Evolutionary conservation across 805 yeast species (phyloP).

Genomic region (Candida silvicultrix): DNA sequence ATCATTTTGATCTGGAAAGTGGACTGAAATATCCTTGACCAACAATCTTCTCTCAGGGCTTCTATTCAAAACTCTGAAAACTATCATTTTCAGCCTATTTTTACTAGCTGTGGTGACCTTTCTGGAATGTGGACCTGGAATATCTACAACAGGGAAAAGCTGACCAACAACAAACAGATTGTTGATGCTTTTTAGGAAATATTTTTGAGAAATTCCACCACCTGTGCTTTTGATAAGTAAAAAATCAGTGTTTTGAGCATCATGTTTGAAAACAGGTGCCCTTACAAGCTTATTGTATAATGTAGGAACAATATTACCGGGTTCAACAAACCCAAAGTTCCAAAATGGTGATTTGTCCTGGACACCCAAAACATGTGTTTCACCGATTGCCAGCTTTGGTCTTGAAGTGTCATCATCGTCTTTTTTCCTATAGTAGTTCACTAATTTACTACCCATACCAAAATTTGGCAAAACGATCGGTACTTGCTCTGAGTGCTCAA

Average conservation of each 20-base stretch:
- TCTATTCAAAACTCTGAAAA: slow-evolving; percentile 76
- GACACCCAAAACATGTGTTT: slow-evolving; percentile 91
- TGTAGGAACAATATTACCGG: slow-evolving; percentile 91
- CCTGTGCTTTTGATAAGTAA: slow-evolving; percentile 75
- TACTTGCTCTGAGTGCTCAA: slow-evolving; percentile 88
- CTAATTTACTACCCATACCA: slow-evolving; percentile 94
- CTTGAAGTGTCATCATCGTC: slow-evolving; percentile 75
- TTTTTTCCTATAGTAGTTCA: slow-evolving; percentile 86
- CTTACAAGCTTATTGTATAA: slow-evolving; percentile 85
- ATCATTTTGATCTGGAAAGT: slow-evolving; percentile 95
- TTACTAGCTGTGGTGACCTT: slow-evolving; percentile 91
- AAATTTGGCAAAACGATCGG: slow-evolving; percentile 80
- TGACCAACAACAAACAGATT: slow-evolving; percentile 87
- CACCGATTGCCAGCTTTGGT: slow-evolving; percentile 87
- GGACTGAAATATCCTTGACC: slow-evolving; percentile 82
- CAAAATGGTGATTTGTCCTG: slow-evolving; percentile 97
- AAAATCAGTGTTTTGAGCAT: slow-evolving; percentile 72
- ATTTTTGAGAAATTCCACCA: slow-evolving; percentile 60
- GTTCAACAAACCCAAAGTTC: slow-evolving; percentile 96
- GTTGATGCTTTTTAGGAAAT: slow-evolving; percentile 61
- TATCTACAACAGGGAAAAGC: slow-evolving; percentile 84
- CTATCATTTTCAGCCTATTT: slow-evolving; percentile 89
- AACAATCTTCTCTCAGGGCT: slow-evolving; percentile 67
- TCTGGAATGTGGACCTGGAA: slow-evolving; percentile 97
- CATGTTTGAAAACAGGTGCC: slow-evolving; percentile 92